Conservation (phyloP, 2,329 filamentous ascomycete species). For the Escovopsis sp. region DNA sequence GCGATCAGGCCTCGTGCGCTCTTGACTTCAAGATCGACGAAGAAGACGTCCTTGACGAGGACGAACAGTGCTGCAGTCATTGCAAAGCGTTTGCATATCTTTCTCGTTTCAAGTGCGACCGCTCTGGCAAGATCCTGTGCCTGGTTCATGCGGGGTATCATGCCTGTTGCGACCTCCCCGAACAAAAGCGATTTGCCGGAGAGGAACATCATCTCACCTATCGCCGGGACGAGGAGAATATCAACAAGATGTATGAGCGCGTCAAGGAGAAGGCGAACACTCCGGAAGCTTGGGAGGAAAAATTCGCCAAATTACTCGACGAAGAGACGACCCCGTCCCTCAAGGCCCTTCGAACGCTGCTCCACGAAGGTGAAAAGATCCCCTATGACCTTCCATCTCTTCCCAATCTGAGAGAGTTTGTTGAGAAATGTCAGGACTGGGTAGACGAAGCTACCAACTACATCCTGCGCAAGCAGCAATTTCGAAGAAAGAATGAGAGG, state of each 20-base stretch:
- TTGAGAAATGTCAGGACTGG: conserved; percentile 94
- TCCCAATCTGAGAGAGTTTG: conserved; percentile 69
- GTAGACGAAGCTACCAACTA: conserved; percentile 94
- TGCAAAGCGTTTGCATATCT: conserved; percentile 90
- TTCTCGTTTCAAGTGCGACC: conserved; percentile 75
- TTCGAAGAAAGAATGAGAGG: conserved; percentile 87
- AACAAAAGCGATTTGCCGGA: conserved; percentile 53
- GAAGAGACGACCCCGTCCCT: conserved; percentile 74
- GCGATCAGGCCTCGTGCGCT: conserved; percentile 37
- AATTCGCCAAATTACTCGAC: conserved; percentile 70
- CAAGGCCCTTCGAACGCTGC: conserved; percentile 67
- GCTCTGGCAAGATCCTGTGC: conserved; percentile 69
- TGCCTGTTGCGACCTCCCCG: conserved; percentile 61
- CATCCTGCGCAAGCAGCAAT: conserved; percentile 94
- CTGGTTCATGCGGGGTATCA: conserved; percentile 65
- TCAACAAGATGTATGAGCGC: conserved; percentile 54
- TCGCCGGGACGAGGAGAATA: conserved; percentile 58
- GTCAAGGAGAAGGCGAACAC: conserved; percentile 74
- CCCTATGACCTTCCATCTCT: conserved; percentile 78
- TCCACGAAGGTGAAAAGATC: conserved; percentile 92
- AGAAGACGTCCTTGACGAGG: conserved; percentile 70
- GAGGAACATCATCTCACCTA: conserved; percentile 62
- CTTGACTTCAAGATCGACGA: conserved; percentile 53
- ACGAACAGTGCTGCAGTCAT: conserved; percentile 82
- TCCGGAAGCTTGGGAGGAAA: conserved; percentile 81